Conservation (phyloP, 2,329 filamentous ascomycete genomes). For the Hortaea werneckii region DNA sequence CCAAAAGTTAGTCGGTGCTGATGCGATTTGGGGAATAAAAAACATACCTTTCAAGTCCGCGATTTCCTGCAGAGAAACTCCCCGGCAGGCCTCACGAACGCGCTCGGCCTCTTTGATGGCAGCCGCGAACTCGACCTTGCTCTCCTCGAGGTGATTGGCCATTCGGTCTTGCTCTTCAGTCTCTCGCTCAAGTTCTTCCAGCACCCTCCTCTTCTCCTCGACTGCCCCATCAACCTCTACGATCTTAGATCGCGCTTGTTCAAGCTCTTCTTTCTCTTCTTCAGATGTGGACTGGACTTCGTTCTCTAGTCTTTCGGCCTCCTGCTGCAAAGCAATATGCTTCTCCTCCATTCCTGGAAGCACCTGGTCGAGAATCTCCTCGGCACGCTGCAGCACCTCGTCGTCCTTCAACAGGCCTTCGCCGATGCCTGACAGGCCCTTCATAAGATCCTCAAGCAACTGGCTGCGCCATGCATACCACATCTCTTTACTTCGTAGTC, state of each 20-base stretch:
- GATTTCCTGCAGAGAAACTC: slow-evolving; percentile 79
- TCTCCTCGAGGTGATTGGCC: slow-evolving; percentile 52
- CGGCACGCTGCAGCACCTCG: slow-evolving; percentile 54
- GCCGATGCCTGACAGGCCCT: slow-evolving; percentile 65
- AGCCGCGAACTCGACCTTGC: slow-evolving; percentile 58
- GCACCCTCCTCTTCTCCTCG: slow-evolving; percentile 55
- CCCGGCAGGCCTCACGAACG: slow-evolving; percentile 75
- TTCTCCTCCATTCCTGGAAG: slow-evolving; percentile 56
- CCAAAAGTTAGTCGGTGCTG: slow-evolving; percentile 24
- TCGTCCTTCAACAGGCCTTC: slow-evolving; percentile 71
- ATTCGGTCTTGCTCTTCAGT: slow-evolving; percentile 55
- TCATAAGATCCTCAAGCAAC: slow-evolving; percentile 69
- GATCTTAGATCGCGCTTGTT: slow-evolving; percentile 60
- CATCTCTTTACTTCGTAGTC: slow-evolving; percentile 83
- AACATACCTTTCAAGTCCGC: slow-evolving; percentile 61
- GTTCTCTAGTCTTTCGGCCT: slow-evolving; percentile 55
- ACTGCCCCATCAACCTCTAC: slow-evolving; percentile 56
- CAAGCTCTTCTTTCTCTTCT: slow-evolving; percentile 71
- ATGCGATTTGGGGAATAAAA: neutral
- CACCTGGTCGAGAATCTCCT: slow-evolving; percentile 55
- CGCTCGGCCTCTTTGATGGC: slow-evolving; percentile 77
- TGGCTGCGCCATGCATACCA: slow-evolving; percentile 99
- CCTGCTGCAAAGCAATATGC: slow-evolving; percentile 50
- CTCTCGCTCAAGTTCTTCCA: slow-evolving; percentile 57
- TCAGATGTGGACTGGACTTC: slow-evolving; percentile 65